Conservation (phyloP, 2,329 filamentous ascomycete genomes). For the Colletotrichum tamarilloi region DNA sequence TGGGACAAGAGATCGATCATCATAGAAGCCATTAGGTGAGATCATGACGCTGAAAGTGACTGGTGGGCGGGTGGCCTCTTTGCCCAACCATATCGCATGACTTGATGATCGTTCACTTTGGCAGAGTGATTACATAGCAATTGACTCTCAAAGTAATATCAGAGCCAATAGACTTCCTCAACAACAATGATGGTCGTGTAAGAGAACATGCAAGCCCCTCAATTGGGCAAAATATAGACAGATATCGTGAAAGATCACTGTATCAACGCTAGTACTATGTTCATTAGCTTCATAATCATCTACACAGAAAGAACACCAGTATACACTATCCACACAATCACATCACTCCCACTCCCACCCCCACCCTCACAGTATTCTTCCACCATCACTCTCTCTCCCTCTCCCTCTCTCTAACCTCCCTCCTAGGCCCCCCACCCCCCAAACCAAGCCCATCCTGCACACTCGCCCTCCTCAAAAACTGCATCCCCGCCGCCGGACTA, state of each 20-base stretch:
- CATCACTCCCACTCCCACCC: not conserved
- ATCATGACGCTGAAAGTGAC: too few relatives aligned
- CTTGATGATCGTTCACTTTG: not conserved
- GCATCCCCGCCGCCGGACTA: conserved; percentile 55
- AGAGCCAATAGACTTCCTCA: too few relatives aligned
- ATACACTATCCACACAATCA: not conserved
- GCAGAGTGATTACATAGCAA: not conserved
- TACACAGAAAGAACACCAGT: not conserved
- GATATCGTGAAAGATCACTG: not conserved
- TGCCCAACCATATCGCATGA: not conserved
- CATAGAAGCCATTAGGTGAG: too few relatives aligned
- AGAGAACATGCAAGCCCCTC: too few relatives aligned
- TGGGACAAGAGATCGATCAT: too few relatives aligned
- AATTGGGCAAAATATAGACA: too few relatives aligned
- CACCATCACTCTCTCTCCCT: conserved; percentile 12
- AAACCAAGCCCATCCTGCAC: conserved; percentile 51
- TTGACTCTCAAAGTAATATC: too few relatives aligned
- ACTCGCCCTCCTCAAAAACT: conserved; percentile 60
- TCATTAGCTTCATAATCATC: conserved; percentile 19
- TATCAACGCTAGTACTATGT: not conserved
- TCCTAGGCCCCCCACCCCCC: conserved; percentile 11
- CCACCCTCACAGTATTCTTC: not conserved
- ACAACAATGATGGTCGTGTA: too few relatives aligned
- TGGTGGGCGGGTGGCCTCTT: too few relatives aligned
- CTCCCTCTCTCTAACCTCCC: conserved; percentile 24